A percentile compares a stretch with the other conserved stretches of the same genome.
phyloP scores from a whole-genome alignment of 1,139 yeast species.

The Candida tunisiensis region DNA sequence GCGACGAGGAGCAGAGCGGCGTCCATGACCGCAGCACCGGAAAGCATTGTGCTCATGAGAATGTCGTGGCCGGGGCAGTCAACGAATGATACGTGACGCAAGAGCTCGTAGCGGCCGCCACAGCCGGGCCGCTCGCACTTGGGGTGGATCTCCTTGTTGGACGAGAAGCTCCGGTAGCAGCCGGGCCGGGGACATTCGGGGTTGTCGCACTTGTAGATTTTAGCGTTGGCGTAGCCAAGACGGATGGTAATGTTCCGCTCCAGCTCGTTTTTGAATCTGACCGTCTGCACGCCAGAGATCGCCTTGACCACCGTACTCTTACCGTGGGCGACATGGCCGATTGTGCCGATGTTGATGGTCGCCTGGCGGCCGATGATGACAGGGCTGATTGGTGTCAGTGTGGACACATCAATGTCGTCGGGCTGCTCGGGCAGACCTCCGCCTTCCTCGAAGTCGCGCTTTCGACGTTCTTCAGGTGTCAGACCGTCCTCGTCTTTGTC shows the following conservation, averaged over 20 bases:
- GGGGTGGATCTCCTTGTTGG: conserved; percentile 89
- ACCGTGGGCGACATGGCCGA: conserved; percentile 99
- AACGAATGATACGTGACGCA: conserved; percentile 95
- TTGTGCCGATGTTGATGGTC: conserved; percentile 96
- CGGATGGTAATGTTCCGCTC: conserved; percentile 98
- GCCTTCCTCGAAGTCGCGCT: conserved; percentile 88
- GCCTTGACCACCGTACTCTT: conserved; percentile 98
- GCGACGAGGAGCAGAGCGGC: conserved; percentile 94
- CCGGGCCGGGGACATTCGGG: conserved; percentile 86
- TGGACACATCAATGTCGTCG: conserved; percentile 61
- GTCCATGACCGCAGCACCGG: conserved; percentile 99
- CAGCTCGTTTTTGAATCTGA: conserved; percentile 93
- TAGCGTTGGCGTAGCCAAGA: conserved; percentile 97
- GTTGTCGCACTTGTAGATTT: conserved; percentile 85
- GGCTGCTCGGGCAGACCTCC: conserved; percentile 98
- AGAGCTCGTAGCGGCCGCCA: conserved; percentile 66
- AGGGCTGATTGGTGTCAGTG: conserved; percentile 74
- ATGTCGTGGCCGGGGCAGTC: conserved; percentile 99
- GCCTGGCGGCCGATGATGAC: conserved; percentile 98
- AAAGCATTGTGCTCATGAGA: conserved; percentile 99
- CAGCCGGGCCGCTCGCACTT: conserved; percentile 73
- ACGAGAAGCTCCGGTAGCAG: conserved; percentile 85
- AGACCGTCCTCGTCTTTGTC: no score
- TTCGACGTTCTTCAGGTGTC: conserved; percentile 46
- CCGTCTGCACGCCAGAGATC: conserved; percentile 97